phyloP scores from a whole-genome alignment of 805 yeast genomes.

The Sugiyamaella valdiviana region DNA sequence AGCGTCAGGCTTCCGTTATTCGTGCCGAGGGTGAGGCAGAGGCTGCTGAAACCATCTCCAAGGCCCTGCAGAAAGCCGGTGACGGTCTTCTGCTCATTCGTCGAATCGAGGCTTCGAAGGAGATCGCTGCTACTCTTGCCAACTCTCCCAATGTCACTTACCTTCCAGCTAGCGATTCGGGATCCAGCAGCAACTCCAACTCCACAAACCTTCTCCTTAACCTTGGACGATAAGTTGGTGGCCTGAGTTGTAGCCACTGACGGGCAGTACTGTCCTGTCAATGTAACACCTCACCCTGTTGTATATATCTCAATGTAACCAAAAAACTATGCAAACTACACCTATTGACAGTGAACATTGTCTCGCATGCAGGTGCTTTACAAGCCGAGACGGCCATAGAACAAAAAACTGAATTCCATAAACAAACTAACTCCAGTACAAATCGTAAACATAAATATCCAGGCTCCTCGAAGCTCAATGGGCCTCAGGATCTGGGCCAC shows the following conservation, averaged over 20 bases:
- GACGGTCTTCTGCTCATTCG: constrained; percentile 91
- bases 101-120: constrained; percentile 94
- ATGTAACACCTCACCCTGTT: no score
- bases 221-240: constrained; percentile 28
- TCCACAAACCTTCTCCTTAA: constrained; percentile 31
- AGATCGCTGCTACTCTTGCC: constrained; percentile 85
- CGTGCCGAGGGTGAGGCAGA: constrained; percentile 99
- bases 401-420: no score
- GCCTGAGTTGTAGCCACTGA: no score
- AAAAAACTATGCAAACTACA: no score
- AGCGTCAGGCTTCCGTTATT: constrained; percentile 87
- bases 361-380: no score
- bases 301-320: no score
- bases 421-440: background rate
- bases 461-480: no score
- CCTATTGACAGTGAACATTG: no score
- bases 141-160: constrained; percentile 80
- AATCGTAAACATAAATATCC: background rate
- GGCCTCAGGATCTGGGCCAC: no score
- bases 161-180: constrained; percentile 55
- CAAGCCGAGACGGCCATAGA: no score
- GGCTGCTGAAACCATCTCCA: constrained; percentile 91
- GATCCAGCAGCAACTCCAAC: constrained; percentile 27
- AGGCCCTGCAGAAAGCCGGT: constrained; percentile 89
- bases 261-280: no score